phyloP scores from a whole-genome alignment of 1,284 basidiomycete species.

The Trametes hirsuta region DNA sequence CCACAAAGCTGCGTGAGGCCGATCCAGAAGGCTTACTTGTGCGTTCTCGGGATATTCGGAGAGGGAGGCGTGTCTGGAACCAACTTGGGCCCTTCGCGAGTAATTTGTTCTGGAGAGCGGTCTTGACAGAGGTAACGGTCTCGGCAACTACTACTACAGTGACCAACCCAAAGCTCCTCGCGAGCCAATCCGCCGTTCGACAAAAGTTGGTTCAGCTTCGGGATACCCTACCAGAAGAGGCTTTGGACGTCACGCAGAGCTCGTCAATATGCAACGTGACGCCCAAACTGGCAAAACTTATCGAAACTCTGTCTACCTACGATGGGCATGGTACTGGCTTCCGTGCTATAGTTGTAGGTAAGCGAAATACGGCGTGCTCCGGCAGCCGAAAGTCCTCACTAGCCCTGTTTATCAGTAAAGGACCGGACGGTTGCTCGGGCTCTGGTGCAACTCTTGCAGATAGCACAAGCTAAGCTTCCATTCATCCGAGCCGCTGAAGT shows the following conservation, averaged over 20 bases:
- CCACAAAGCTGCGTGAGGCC: conserved; percentile 39
- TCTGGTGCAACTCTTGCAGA: conserved; percentile 48
- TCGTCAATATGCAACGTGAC: conserved; percentile 65
- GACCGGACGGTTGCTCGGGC: conserved; percentile 46
- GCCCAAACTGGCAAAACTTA: conserved; percentile 61
- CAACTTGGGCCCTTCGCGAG: conserved; percentile 67
- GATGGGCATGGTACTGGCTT: conserved; percentile 55
- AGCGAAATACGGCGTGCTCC: conserved; percentile 10
- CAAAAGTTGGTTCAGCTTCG: conserved; percentile 43
- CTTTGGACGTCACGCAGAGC: conserved; percentile 57
- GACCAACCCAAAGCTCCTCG: not conserved
- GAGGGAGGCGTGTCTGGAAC: conserved; percentile 47
- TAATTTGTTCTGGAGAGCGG: conserved; percentile 65
- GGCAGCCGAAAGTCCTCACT: not conserved
- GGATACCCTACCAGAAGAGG: conserved; percentile 59
- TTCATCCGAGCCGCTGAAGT: conserved; percentile 34
- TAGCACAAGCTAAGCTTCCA: conserved; percentile 26
- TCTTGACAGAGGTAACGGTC: conserved; percentile 37
- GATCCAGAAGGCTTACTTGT: conserved; percentile 42
- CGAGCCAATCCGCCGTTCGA: not conserved
- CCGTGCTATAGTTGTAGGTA: conserved; percentile 69
- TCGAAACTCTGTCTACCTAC: conserved; percentile 59
- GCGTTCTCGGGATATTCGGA: conserved; percentile 45
- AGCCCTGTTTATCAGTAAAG: conserved; percentile 42
- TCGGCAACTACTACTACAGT: not conserved